Conservation (phyloP, 306 rosid species). For the Biancaea sappan region DNA sequence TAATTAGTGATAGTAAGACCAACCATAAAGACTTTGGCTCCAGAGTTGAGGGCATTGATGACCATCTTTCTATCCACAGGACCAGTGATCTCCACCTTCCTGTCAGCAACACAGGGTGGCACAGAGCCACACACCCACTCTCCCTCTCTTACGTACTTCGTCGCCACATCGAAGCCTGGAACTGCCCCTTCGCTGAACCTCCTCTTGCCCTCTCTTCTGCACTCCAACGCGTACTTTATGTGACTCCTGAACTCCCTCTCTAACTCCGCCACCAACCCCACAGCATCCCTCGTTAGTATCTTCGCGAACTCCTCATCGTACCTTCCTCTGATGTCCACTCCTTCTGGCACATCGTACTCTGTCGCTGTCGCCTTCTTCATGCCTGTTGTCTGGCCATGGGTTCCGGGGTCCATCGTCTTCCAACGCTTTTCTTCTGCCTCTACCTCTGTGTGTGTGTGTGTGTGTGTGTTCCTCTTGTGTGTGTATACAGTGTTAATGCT, state of each 20-base stretch:
- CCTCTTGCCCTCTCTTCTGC: slow-evolving; percentile 71
- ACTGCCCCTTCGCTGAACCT: slow-evolving; percentile 71
- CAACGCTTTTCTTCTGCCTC: not conserved
- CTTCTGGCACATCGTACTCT: slow-evolving; percentile 67
- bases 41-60: slow-evolving; percentile 93
- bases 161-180: slow-evolving; percentile 80
- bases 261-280: slow-evolving; percentile 66
- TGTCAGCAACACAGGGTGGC: slow-evolving; percentile 69
- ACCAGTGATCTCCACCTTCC: slow-evolving; percentile 91
- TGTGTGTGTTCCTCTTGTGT: not conserved
- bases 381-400: slow-evolving; percentile 25
- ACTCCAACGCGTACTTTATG: slow-evolving; percentile 69
- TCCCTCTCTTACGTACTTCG: slow-evolving; percentile 59
- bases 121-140: slow-evolving; percentile 75
- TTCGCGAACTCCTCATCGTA: slow-evolving; percentile 65
- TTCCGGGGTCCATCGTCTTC: slow-evolving; percentile 45
- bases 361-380: slow-evolving; percentile 14
- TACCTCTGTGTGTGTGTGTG: not conserved
- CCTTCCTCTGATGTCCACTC: slow-evolving; percentile 75
- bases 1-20: not conserved
- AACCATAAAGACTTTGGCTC: slow-evolving; percentile 95
- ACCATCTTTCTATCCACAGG: slow-evolving; percentile 92
- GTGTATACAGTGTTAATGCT: not conserved
- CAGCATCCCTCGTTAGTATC: slow-evolving; percentile 75
- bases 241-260: slow-evolving; percentile 78